phyloP scores from a whole-genome alignment of 495 filamentous ascomycete genomes.

The Pseudotulostoma volvatum region DNA sequence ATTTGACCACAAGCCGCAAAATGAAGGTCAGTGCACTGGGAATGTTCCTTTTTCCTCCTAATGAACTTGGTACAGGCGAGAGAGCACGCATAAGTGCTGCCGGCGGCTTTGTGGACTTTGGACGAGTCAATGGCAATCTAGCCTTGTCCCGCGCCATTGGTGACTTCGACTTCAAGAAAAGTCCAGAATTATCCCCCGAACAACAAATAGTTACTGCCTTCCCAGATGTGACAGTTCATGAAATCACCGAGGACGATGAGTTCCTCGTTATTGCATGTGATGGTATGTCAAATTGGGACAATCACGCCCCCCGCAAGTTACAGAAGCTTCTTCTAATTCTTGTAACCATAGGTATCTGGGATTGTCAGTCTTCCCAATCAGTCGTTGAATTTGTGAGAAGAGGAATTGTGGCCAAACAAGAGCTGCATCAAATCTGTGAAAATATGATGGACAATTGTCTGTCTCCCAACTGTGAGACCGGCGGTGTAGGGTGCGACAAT shows the following conservation, averaged over 20 bases:
- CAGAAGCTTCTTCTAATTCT: too few relatives aligned
- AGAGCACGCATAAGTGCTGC: slow-evolving; percentile 91
- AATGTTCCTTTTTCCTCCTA: neutral
- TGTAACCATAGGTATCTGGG: slow-evolving; percentile 74
- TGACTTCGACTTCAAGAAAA: slow-evolving; percentile 99
- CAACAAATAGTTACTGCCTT: slow-evolving; percentile 96
- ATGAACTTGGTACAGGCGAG: slow-evolving; percentile 44
- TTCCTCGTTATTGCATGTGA: slow-evolving; percentile 96
- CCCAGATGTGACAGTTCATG: slow-evolving; percentile 82
- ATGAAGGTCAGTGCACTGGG: slow-evolving; percentile 70
- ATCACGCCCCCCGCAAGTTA: too few relatives aligned
- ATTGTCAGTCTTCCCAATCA: slow-evolving; percentile 94
- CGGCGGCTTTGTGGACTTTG: slow-evolving; percentile 96
- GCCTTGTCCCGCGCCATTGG: slow-evolving; percentile 96
- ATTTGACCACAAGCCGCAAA: slow-evolving; percentile 96
- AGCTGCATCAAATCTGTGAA: slow-evolving; percentile 83
- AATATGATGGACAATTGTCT: slow-evolving; percentile 99
- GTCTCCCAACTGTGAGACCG: slow-evolving; percentile 78
- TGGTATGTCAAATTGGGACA: too few relatives aligned
- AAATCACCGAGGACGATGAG: slow-evolving; percentile 83
- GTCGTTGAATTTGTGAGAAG: slow-evolving; percentile 93
- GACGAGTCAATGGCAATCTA: slow-evolving; percentile 93
- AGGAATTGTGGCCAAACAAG: slow-evolving; percentile 89
- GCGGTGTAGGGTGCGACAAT: slow-evolving; percentile 96
- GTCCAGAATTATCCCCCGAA: slow-evolving; percentile 84